Evolutionary conservation across 768 basidiomycete species (phyloP).

Genomic region (Cyclocybe cylindracea): DNA sequence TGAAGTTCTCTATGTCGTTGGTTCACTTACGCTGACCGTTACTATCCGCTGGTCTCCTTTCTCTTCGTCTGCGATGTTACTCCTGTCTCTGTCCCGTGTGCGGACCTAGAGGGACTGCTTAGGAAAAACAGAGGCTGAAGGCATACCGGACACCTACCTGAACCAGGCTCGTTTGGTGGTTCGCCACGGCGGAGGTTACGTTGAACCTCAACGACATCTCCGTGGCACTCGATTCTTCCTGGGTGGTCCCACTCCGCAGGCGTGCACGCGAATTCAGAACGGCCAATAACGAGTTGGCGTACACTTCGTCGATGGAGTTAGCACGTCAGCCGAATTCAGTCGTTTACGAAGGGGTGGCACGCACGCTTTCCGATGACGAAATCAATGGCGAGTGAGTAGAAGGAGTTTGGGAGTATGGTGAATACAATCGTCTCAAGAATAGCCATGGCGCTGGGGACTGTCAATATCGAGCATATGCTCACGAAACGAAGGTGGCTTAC

Average conservation of each 20-base stretch:
- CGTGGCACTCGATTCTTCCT: slow-evolving; percentile 19
- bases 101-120: slow-evolving; percentile 6
- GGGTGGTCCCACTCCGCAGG: slow-evolving; percentile 24
- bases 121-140: neutral
- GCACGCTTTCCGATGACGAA: slow-evolving; percentile 53
- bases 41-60: neutral
- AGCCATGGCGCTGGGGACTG: slow-evolving; percentile 33
- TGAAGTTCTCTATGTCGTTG: neutral
- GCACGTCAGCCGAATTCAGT: neutral
- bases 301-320: slow-evolving; percentile 30
- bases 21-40: neutral
- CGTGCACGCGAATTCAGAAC: slow-evolving; percentile 44
- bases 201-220: slow-evolving; percentile 37
- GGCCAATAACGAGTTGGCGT: slow-evolving; percentile 47
- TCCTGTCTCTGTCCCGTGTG: slow-evolving; percentile 13
- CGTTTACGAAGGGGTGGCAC: slow-evolving; percentile 9
- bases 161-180: slow-evolving; percentile 20
- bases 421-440: slow-evolving; percentile 42
- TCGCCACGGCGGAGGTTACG: slow-evolving; percentile 25
- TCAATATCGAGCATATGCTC: neutral
- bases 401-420: slow-evolving; percentile 38
- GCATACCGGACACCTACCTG: slow-evolving; percentile 12
- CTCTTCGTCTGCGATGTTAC: neutral
- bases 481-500: slow-evolving; percentile 27
- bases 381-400: slow-evolving; percentile 50